A percentile compares a stretch with the other conserved stretches of the same genome.
phyloP scores from a whole-genome alignment of 2,329 filamentous ascomycete species.

The Hypoxylon sp. region DNA sequence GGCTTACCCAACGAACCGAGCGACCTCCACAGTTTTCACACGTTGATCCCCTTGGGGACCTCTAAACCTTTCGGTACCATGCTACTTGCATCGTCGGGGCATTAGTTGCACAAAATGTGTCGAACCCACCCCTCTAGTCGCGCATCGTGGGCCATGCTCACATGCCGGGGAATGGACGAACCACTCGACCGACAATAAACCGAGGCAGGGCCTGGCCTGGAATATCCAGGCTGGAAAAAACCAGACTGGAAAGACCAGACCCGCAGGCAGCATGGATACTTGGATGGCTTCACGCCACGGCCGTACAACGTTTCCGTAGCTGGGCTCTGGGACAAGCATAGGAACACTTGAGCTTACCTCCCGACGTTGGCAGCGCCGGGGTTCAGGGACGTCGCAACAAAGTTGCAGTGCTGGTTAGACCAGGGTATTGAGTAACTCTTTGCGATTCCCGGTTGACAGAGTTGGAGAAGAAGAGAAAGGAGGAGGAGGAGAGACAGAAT shows the following conservation, averaged over 20 bases:
- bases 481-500: too few relatives aligned
- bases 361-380: background rate
- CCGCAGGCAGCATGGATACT: conserved; percentile 7
- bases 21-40: conserved; percentile 10
- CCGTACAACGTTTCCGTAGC: background rate
- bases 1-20: conserved; percentile 17
- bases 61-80: background rate
- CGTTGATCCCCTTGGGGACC: background rate
- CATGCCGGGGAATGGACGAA: background rate
- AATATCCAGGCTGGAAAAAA: too few relatives aligned
- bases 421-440: conserved; percentile 12
- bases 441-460: conserved; percentile 7
- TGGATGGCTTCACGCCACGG: conserved; percentile 16
- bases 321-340: conserved; percentile 15
- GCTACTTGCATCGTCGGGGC: background rate
- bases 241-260: too few relatives aligned
- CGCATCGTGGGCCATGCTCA: conserved; percentile 20
- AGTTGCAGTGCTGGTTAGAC: background rate
- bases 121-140: background rate
- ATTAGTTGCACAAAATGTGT: too few relatives aligned
- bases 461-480: background rate
- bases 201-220: background rate
- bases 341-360: conserved; percentile 36
- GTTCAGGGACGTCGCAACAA: conserved; percentile 10
- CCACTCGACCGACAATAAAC: background rate